A percentile compares a stretch with the other conserved stretches of the same genome.
These are phyloP conservation scores for Aspergillus panamensis DNA, from an alignment of 495 filamentous ascomycete genomes.

Conservation along the genomic window DNA sequence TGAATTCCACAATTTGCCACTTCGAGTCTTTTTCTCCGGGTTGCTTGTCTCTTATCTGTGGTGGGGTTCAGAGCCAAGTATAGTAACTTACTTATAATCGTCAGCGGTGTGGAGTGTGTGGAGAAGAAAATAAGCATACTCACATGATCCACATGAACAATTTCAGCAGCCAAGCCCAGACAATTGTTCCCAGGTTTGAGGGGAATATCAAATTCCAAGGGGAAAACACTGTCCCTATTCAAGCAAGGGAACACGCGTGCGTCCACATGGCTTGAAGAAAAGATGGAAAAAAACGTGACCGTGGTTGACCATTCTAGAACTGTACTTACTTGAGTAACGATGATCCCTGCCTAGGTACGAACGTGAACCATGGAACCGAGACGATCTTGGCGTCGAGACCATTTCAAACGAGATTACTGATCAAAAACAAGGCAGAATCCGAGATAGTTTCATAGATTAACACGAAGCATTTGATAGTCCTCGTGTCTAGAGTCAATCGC, in stretches of 20 bases:
- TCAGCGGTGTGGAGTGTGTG: not conserved
- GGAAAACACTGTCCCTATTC: not conserved
- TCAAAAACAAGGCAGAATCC: not conserved
- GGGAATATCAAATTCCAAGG: not conserved
- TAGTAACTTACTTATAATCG: not conserved
- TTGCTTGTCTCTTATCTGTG: not conserved
- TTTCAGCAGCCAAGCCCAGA: too few relatives aligned
- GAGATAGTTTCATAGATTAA: not conserved
- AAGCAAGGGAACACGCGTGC: not conserved
- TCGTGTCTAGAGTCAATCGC: not conserved
- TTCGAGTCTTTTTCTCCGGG: not conserved
- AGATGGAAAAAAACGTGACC: not conserved
- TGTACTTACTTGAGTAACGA: too few relatives aligned
- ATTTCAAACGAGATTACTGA: too few relatives aligned
- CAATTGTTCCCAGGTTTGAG: not conserved
- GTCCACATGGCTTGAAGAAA: not conserved
- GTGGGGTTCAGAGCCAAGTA: too few relatives aligned
- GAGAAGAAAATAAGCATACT: not conserved
- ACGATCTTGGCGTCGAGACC: not conserved
- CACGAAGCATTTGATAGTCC: not conserved
- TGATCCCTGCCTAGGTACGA: not conserved
- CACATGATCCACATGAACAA: too few relatives aligned
- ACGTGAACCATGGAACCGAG: not conserved
- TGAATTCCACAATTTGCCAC: not conserved
- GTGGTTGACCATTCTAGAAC: constrained; percentile 2